Evolutionary conservation across 2,329 filamentous ascomycete genomes (phyloP).

Genomic region (Remersonia thermophila): DNA sequence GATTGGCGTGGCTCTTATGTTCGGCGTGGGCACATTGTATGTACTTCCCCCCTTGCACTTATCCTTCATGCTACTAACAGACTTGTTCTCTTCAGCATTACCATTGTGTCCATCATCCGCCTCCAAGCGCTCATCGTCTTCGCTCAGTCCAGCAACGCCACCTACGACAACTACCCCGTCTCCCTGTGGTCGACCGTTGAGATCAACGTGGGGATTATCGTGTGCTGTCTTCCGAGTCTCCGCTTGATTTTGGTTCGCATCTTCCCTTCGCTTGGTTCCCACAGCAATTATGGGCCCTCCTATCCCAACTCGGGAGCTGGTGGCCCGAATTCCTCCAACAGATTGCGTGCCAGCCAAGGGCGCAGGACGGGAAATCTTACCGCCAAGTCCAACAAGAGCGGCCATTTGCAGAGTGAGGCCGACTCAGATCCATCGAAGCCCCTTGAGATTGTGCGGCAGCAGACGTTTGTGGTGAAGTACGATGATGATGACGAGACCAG

Average conservation of each 20-base stretch:
- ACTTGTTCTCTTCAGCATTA: constrained; percentile 16
- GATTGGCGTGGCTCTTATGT: constrained; percentile 33
- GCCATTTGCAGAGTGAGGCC: background rate
- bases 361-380: background rate
- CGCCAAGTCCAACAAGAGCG: background rate
- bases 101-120: constrained; percentile 23
- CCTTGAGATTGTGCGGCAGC: constrained; percentile 3
- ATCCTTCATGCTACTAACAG: no score
- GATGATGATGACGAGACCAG: constrained; percentile 7
- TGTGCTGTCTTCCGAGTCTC: constrained; percentile 24
- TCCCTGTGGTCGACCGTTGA: constrained; percentile 25
- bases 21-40: constrained; percentile 30
- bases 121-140: constrained; percentile 21
- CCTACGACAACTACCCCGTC: constrained; percentile 21
- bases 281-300: constrained; percentile 2
- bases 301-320: background rate
- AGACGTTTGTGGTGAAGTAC: constrained; percentile 5
- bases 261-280: constrained; percentile 16
- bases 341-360: background rate
- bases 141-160: constrained; percentile 21
- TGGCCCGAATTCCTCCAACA: background rate
- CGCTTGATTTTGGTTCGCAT: constrained; percentile 20
- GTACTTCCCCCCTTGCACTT: no score
- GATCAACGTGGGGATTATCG: constrained; percentile 23
- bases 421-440: background rate